Base-by-base conservation (phyloP, 1,284 basidiomycete species). In the Austropuccinia psidii region DNA sequence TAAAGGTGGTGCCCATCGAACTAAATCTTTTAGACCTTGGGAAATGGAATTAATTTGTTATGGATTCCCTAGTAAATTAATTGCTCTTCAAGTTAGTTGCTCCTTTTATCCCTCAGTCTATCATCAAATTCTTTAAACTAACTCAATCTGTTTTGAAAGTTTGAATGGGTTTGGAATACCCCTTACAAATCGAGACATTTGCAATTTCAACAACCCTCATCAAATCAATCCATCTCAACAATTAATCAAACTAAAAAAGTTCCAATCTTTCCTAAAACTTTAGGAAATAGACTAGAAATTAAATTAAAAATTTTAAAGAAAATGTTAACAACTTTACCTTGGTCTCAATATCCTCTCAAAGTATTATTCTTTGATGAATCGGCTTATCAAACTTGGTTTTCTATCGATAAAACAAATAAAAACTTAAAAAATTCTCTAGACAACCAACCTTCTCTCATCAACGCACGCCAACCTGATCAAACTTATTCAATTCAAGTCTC, bases 111-210 rank as follows among this genome's bases (percentile, higher is more conserved):
- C 15, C 1, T 68, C 29, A 7, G 21, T 57, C n/a, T 67, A 17
- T 31, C 29, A 17, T 68, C 11, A 41, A 33, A 6, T 57, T 27
- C 47, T 45, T 45, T 45, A 54, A 54, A 15, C 24, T 9, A n/a
- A 45, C 41, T 45, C 11, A 45, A n/a, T 61, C 29, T 54, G 27
- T 27, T 69, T 21, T 47, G 8, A 45, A 21, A 73, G 70, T 73
- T 73, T 45, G 70, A 73, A 64, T 73, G 70, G 70, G 70, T 47
- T 43, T 73, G 70, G 70, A 73, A 73, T 41, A 64, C 70, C 7
- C 70, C 70, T 1, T 64, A 73, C 29, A 64, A 50, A 52, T 73
- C 70, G 27, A 45, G 70, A 49, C 70, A 73, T 62, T 35, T 73
- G 24, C 58, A 54, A 52, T 47, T 47, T 52, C 37, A n/a, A 29